Conservation (phyloP, 176 grass and related monocot genomes). For the Hyparrhenia diplandra region DNA sequence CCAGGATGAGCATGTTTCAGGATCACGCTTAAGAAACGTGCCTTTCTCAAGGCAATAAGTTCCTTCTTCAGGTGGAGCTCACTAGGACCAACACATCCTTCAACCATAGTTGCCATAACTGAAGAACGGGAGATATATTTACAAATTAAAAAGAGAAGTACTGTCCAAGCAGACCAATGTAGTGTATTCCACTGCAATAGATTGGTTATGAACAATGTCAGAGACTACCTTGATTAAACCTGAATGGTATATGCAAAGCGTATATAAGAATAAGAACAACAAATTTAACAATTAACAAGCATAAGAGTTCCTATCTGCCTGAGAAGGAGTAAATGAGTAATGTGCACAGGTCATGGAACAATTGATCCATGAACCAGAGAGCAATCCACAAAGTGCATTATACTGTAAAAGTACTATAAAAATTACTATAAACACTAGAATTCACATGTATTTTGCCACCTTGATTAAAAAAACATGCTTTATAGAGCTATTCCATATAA, state of each 20-base stretch:
- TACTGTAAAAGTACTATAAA: not conserved
- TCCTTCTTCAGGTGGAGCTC: slow-evolving; percentile 97
- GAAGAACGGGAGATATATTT: slow-evolving; percentile 4
- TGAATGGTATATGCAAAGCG: slow-evolving; percentile 5
- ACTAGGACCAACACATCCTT: slow-evolving; percentile 59
- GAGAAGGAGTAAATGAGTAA: slow-evolving; percentile 10
- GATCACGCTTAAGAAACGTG: slow-evolving; percentile 79
- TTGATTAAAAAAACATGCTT: not conserved
- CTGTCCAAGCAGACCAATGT: slow-evolving; percentile 4
- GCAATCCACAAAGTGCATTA: not conserved
- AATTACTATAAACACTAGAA: not conserved
- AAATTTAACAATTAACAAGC: not conserved
- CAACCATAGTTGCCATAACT: slow-evolving; percentile 48
- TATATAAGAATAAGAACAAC: not conserved
- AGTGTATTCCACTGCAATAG: slow-evolving; percentile 23
- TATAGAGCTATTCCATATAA: not conserved
- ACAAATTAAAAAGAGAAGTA: slow-evolving; percentile 23
- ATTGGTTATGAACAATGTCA: slow-evolving; percentile 13
- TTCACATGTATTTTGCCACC: not conserved
- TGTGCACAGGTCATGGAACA: not conserved
- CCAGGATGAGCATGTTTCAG: slow-evolving; percentile 89
- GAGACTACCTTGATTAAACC: not conserved
- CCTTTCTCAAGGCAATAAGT: slow-evolving; percentile 70
- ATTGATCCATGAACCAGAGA: slow-evolving; percentile 14
- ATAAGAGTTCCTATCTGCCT: not conserved